Evolutionary conservation across 83 land plant genomes (phyloP), one percentile per base, ranked within the genome.

Genomic region (Picea abies): DNA sequence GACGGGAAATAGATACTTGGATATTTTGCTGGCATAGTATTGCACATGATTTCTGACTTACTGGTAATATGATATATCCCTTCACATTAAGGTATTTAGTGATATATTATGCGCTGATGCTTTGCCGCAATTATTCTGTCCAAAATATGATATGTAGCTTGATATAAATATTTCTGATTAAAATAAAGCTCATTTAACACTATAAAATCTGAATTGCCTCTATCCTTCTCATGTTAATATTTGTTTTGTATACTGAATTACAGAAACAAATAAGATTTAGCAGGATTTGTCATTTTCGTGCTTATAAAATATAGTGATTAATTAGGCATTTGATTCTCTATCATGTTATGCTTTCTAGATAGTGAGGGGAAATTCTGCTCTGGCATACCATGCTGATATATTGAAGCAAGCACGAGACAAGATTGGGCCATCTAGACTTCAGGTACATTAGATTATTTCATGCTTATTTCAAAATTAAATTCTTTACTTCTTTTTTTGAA

Each of bases 371-470:
- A 63, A 80, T 70, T 44, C 63, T 26, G 35, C 71, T 22, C 41
- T 85, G 23, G 81, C 78, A 49, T 88, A 77, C 49, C 90, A 88
- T 73, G 58, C 76, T 9, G 87, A 88, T 65, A 85, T 88, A 19
- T 64, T 88, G 56, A 52, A 82, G 22, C 76, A 80, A 20, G 60
- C 83, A 17, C 47, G 67, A 61, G 73, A 85, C 56, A 65, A 85
- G 69, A 77, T 85, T 41, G 58, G 22, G 52, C 49, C 35, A 22
- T 56, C 83, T 61, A 84, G 83, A 60, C 81, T 88, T 32, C 90
- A 85, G 82, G 90, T 88, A 85, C 63, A 63, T 15, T 9, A 52
- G 8, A 23, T 60, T 69, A 60, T 56, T 37, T 41, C 15, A 52
- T 39, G 2, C 81, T 35, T 56, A 41, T 63, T 79, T 22, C 82